Conservation (phyloP, 176 grass and related monocot genomes). For the Luzula sylvatica region DNA sequence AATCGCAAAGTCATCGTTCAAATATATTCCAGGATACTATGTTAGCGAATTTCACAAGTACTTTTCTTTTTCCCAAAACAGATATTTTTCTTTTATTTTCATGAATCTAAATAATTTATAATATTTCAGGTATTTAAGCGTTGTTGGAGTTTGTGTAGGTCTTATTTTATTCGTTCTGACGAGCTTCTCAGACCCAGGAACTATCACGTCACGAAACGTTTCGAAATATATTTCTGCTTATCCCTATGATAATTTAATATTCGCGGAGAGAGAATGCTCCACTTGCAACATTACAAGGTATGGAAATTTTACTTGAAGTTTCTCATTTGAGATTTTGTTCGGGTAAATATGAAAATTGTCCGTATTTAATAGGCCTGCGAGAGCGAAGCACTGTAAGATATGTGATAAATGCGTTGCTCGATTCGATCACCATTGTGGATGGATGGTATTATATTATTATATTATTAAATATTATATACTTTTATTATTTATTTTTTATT, state of each 20-base stretch:
- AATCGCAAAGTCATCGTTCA: constrained; percentile 78
- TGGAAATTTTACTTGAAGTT: neutral
- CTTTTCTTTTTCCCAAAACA: constrained; percentile 4
- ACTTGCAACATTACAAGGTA: constrained; percentile 94
- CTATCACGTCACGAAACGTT: constrained; percentile 68
- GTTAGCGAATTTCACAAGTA: constrained; percentile 87
- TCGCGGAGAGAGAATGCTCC: constrained; percentile 78
- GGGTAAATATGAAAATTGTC: neutral
- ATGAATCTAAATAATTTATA: neutral
- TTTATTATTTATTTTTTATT: constrained; percentile 12
- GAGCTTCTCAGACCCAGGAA: constrained; percentile 98
- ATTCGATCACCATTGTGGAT: constrained; percentile 99
- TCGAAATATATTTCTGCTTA: constrained; percentile 78
- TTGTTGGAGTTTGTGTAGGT: constrained; percentile 54
- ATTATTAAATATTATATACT: neutral
- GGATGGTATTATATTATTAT: constrained; percentile 56
- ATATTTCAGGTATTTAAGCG: constrained; percentile 47
- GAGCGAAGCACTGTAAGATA: constrained; percentile 95
- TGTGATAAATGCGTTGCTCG: constrained; percentile 93
- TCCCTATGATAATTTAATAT: constrained; percentile 84
- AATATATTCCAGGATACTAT: constrained; percentile 94
- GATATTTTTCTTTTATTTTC: constrained; percentile 7
- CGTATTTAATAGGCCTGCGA: constrained; percentile 86
- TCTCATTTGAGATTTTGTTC: neutral
- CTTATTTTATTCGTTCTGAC: constrained; percentile 77